These are phyloP conservation scores for Podaxis pistillaris DNA, from an alignment of 768 basidiomycete species.

Conservation along the genomic window DNA sequence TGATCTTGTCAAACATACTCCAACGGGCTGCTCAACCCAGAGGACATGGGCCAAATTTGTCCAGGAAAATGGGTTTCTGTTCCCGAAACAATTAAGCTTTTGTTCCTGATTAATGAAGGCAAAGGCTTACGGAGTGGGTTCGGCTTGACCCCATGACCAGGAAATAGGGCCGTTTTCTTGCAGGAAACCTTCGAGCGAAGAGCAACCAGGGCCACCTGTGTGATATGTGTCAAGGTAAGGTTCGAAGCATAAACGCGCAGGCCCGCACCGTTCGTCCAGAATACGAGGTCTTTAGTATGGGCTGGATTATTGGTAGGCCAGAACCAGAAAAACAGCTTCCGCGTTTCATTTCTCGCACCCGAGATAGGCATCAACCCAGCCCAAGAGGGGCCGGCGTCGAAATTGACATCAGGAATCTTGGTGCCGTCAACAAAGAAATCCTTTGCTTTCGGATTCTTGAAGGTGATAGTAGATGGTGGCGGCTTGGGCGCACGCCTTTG, in stretches of 20 bases:
- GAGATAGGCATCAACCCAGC: slow-evolving; percentile 74
- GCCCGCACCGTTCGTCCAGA: slow-evolving; percentile 54
- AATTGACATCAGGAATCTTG: slow-evolving; percentile 65
- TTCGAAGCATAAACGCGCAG: slow-evolving; percentile 37
- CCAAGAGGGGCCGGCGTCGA: slow-evolving; percentile 77
- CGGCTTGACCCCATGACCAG: slow-evolving; percentile 63
- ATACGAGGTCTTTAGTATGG: slow-evolving; percentile 69
- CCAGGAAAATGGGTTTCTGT: slow-evolving; percentile 67
- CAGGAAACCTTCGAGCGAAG: slow-evolving; percentile 66
- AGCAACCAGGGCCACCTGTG: slow-evolving; percentile 83
- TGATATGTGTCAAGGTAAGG: slow-evolving; percentile 29
- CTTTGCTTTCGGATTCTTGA: slow-evolving; percentile 56
- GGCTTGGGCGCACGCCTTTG: slow-evolving; percentile 10
- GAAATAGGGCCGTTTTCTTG: slow-evolving; percentile 80
- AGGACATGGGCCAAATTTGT: slow-evolving; percentile 75
- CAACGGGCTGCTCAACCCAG: slow-evolving; percentile 81
- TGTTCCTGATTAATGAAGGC: neutral
- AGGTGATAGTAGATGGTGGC: slow-evolving; percentile 45
- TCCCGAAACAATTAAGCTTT: neutral
- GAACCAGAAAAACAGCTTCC: slow-evolving; percentile 84
- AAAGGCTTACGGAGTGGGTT: slow-evolving; percentile 41
- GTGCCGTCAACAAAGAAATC: slow-evolving; percentile 69
- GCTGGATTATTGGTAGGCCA: slow-evolving; percentile 76
- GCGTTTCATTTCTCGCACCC: slow-evolving; percentile 54
- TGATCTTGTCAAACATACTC: slow-evolving; percentile 71